A percentile compares a stretch with the other conserved stretches of the same genome.
Conservation (phyloP, 257 asterid genomes). For the Datura wrightii region DNA sequence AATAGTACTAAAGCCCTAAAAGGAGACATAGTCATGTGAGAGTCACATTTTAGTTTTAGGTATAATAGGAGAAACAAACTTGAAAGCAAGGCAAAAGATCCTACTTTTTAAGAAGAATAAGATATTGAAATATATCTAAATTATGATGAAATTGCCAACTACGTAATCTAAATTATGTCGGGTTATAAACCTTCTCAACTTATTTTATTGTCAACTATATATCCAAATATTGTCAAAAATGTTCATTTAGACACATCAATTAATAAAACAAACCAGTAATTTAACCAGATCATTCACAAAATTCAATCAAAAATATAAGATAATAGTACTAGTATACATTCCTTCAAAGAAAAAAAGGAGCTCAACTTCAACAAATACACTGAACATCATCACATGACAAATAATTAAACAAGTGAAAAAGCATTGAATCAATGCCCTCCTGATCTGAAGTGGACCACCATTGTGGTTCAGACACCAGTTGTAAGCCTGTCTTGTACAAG, state of each 20-base stretch:
- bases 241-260: not conserved
- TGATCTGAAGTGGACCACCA: not conserved
- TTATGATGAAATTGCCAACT: too few species aligned
- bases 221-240: too few species aligned
- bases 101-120: conserved; percentile 21
- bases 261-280: not conserved
- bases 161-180: too few species aligned
- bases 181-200: too few species aligned
- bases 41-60: conserved; percentile 36
- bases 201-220: too few species aligned
- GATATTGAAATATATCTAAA: too few species aligned
- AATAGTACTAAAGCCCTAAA: not conserved
- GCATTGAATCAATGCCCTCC: not conserved
- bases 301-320: not conserved
- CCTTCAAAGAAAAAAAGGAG: not conserved
- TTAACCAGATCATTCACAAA: not conserved
- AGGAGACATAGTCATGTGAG: conserved; percentile 43
- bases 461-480: conserved; percentile 4
- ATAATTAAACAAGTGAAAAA: not conserved
- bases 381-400: not conserved
- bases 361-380: not conserved
- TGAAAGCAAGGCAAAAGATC: conserved; percentile 38
- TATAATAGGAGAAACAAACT: conserved; percentile 17
- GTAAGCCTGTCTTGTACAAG: not conserved
- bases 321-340: not conserved